These are phyloP conservation scores for Entamoeba invadens DNA, from an alignment of 208 protist genomes.

Conservation along the genomic window DNA sequence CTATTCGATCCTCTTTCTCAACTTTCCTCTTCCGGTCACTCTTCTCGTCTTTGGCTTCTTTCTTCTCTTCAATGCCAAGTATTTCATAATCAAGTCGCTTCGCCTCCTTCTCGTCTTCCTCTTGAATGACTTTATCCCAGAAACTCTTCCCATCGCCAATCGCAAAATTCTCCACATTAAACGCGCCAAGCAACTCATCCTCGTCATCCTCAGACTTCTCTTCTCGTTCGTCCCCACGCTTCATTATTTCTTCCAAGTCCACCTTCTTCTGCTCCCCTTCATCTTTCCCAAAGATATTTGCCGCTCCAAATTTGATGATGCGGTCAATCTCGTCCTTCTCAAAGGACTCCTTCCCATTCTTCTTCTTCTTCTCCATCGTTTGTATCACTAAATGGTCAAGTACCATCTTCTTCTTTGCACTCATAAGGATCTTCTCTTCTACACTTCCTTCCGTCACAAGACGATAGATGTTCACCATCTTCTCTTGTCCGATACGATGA, in stretches of 20 bases:
- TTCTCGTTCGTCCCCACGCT: background rate
- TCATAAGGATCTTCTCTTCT: conserved; percentile 4
- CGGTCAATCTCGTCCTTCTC: background rate
- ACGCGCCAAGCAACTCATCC: background rate
- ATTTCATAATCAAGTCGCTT: background rate
- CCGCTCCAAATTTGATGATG: conserved; percentile 4
- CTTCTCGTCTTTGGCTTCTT: background rate
- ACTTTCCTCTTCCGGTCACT: background rate
- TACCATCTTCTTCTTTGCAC: background rate
- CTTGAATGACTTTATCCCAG: background rate
- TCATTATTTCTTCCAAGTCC: background rate
- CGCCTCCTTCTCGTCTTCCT: background rate
- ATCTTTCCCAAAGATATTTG: background rate
- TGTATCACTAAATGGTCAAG: conserved; percentile 4
- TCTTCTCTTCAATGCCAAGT: background rate
- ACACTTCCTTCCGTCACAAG: background rate
- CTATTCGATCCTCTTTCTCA: background rate
- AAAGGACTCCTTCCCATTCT: background rate
- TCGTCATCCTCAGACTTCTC: background rate
- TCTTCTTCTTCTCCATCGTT: background rate
- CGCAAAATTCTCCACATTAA: background rate
- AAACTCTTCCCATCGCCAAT: background rate
- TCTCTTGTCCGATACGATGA: conserved; percentile 84
- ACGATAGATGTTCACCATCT: background rate
- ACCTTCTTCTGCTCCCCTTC: background rate